These are phyloP conservation scores for Pseudisothecium myosuroides DNA, from an alignment of 225 moss, liverwort and hornwort genomes.

Conservation along the genomic window DNA sequence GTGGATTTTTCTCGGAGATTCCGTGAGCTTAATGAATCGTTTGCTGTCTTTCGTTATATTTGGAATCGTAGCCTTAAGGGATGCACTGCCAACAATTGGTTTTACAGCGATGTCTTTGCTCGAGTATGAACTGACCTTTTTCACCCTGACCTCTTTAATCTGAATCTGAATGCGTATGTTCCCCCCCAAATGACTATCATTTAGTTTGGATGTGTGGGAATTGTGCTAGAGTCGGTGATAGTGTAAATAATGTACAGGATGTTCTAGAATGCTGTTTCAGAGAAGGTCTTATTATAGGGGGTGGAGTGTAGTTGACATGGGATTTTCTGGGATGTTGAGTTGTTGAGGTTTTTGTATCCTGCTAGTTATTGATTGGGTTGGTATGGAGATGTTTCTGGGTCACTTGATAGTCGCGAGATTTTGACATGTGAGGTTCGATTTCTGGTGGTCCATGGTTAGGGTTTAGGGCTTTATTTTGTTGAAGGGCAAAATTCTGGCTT, in stretches of 20 bases:
- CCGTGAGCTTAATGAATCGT: background rate
- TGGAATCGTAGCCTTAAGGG: background rate
- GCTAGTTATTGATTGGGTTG: background rate
- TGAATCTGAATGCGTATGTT: background rate
- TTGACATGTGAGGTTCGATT: background rate
- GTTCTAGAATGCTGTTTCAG: background rate
- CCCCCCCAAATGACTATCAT: background rate
- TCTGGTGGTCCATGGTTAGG: background rate
- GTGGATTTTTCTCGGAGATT: background rate
- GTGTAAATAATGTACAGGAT: background rate
- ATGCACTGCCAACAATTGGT: background rate
- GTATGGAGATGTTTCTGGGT: background rate
- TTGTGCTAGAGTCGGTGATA: background rate
- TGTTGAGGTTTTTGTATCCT: background rate
- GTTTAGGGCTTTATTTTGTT: background rate
- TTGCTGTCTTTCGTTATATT: background rate
- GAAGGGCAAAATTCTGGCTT: background rate
- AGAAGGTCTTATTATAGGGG: background rate
- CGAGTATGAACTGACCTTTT: background rate
- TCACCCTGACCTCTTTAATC: background rate
- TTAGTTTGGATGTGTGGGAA: background rate
- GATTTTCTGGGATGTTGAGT: background rate
- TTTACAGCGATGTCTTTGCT: background rate
- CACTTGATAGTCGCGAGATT: background rate
- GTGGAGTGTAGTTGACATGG: background rate